Base-by-base conservation (phyloP, 106 monocot genomes). In the Vanilla planifolia region DNA sequence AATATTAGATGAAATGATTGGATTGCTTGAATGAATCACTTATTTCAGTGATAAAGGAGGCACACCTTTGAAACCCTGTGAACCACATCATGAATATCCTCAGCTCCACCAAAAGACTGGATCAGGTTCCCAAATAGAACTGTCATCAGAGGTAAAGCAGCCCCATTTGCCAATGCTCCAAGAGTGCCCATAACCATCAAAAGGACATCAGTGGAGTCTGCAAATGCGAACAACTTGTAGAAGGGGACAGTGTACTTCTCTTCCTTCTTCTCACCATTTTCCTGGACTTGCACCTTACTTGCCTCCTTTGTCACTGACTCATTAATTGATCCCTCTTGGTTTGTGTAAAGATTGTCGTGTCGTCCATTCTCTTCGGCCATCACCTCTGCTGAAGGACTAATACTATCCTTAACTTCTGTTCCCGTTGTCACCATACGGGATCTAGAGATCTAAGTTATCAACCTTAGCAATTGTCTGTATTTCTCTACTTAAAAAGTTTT, bases 81-180 rank as follows among this genome's bases (percentile, higher is more conserved):
- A 43, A 80, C 64, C 7, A 80, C 70, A 26, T 77, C 75, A 40
- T 71, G 61, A 13, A 34, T 48, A 26, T 60, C 37, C 16, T 40
- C 5, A 44, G 75, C 62, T 61, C 67, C 73, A 58, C 85, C 85
- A 51, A 85, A 85, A 21, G 85, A 69, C 23, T 77, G 43, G 22
- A 80, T 74, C 33, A 85, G 21, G 28, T 71, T 60, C 28, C 85
- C 85, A 36, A 85, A 85, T 3, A 85, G 66, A 41, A 85, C 62
- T 8, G 80, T 73, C 80, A 80, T 85, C 32, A 85, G 57, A 25
- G 85, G 85, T 63, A 77, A 16, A 2, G 77, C 66, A 21, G 58
- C 63, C 41, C 85, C 85, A 67, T 85, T 85, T 21, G 47, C 80
- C 35, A 80, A 2, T 2, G 80, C 72, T 37, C 77, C 85, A 4